Evolutionary conservation across 1,284 basidiomycete genomes (phyloP).

Genomic region (Erythrobasidium hasegawianum): DNA sequence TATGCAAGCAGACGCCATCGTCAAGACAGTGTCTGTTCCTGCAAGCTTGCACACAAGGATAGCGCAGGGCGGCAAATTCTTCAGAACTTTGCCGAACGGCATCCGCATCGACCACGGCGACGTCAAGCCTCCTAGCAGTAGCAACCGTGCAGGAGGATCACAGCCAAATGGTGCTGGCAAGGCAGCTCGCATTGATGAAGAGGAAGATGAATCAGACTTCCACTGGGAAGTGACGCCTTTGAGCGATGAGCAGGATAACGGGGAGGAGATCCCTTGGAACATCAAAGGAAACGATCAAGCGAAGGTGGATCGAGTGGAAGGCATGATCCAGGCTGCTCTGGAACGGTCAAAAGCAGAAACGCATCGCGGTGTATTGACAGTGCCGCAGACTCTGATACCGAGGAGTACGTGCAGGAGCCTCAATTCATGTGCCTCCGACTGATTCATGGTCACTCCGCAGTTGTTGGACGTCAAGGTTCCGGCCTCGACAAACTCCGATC

Average conservation of each 20-base stretch:
- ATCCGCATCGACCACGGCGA: constrained; percentile 70
- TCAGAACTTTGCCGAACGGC: constrained; percentile 71
- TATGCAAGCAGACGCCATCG: constrained; percentile 43
- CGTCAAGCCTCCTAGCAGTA: constrained; percentile 57
- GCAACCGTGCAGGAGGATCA: constrained; percentile 37
- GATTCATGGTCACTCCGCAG: constrained; percentile 20
- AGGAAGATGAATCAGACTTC: constrained; percentile 53
- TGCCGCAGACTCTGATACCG: constrained; percentile 40
- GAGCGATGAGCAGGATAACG: constrained; percentile 63
- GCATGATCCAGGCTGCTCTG: constrained; percentile 64
- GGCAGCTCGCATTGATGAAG: constrained; percentile 66
- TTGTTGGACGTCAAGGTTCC: constrained; percentile 43
- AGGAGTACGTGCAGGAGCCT: too few species aligned
- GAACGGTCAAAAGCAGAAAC: constrained; percentile 64
- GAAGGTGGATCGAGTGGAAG: constrained; percentile 67
- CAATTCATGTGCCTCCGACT: not conserved
- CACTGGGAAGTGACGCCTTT: constrained; percentile 68
- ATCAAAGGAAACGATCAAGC: constrained; percentile 72
- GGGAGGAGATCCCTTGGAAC: constrained; percentile 41
- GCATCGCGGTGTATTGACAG: constrained; percentile 42
- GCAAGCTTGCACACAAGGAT: constrained; percentile 78
- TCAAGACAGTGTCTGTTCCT: constrained; percentile 66
- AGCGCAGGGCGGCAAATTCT: constrained; percentile 77
- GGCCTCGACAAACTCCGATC: constrained; percentile 43
- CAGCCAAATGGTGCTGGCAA: constrained; percentile 34